Conservation (phyloP, 495 filamentous ascomycete genomes). For the Aspergillus ellipticus region DNA sequence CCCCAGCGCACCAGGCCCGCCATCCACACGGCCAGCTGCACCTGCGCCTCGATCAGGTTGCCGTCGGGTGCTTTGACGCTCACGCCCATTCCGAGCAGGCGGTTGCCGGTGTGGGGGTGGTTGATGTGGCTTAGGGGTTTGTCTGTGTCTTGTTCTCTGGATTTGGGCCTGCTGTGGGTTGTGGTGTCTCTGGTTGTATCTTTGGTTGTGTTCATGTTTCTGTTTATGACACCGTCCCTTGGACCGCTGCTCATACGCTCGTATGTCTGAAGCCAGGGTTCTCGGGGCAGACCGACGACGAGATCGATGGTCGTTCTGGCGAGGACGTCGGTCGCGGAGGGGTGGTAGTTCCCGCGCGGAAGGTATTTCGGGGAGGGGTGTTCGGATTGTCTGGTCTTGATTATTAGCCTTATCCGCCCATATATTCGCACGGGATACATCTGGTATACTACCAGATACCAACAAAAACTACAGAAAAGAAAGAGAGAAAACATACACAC, state of each 20-base stretch:
- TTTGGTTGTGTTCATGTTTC: no score
- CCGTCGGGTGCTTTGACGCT: constrained; percentile 1
- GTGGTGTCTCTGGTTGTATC: no score
- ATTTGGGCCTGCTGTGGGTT: no score
- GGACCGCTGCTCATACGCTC: no score
- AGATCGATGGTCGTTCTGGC: constrained; percentile 8
- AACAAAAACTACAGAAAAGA: no score
- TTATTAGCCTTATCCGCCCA: background rate
- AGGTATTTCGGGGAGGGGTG: constrained; percentile 1
- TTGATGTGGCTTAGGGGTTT: constrained; percentile 2
- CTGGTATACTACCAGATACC: no score
- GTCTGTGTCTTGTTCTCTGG: no score
- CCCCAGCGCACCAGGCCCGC: constrained; percentile 1
- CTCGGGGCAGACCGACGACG: constrained; percentile 9
- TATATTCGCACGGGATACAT: background rate
- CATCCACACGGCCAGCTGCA: constrained; percentile 12
- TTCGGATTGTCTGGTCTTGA: constrained; percentile 3
- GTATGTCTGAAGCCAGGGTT: background rate
- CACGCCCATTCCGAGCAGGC: background rate
- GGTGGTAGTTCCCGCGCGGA: background rate
- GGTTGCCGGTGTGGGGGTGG: constrained; percentile 4
- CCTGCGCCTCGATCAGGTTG: constrained; percentile 6
- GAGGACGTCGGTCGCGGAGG: no score
- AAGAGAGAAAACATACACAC: constrained; percentile 15
- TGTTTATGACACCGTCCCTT: no score